phyloP scores from a whole-genome alignment of 2,329 filamentous ascomycete species.

The Rutstroemia sp. region DNA sequence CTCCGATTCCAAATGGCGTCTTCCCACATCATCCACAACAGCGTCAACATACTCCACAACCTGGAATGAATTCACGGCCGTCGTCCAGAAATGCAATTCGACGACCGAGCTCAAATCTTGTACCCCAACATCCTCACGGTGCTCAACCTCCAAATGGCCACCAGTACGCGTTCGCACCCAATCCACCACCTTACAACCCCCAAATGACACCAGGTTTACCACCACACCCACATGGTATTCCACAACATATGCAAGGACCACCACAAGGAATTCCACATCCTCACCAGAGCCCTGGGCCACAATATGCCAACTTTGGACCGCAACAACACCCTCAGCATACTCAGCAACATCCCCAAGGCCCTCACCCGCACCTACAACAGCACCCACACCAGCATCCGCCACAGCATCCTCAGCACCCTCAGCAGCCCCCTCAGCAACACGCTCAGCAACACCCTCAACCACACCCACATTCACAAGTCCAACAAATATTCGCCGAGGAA shows the following conservation, averaged over 20 bases:
- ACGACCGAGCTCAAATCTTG: slow-evolving; percentile 66
- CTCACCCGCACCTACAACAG: background rate
- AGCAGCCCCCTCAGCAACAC: slow-evolving; percentile 28
- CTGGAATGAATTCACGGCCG: slow-evolving; percentile 66
- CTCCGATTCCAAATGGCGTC: slow-evolving; percentile 61
- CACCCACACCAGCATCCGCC: background rate
- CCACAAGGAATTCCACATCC: slow-evolving; percentile 17
- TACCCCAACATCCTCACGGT: slow-evolving; percentile 51
- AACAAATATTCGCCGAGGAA: slow-evolving; percentile 70
- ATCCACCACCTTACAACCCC: slow-evolving; percentile 77
- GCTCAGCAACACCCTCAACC: slow-evolving; percentile 35
- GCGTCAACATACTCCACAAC: slow-evolving; percentile 76
- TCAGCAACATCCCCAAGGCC: slow-evolving; percentile 13
- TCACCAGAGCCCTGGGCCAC: slow-evolving; percentile 31
- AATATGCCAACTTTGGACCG: slow-evolving; percentile 36
- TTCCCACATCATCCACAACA: slow-evolving; percentile 34
- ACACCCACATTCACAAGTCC: slow-evolving; percentile 43
- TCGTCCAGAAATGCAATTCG: slow-evolving; percentile 74
- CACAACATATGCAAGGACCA: slow-evolving; percentile 21
- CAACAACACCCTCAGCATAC: slow-evolving; percentile 24
- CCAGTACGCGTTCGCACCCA: slow-evolving; percentile 71
- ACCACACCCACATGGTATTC: slow-evolving; percentile 33
- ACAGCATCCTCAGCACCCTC: background rate
- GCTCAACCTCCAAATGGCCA: slow-evolving; percentile 53
- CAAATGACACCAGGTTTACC: slow-evolving; percentile 36